Base-by-base conservation (phyloP, 1,284 basidiomycete genomes). In the Vanrija sp. region DNA sequence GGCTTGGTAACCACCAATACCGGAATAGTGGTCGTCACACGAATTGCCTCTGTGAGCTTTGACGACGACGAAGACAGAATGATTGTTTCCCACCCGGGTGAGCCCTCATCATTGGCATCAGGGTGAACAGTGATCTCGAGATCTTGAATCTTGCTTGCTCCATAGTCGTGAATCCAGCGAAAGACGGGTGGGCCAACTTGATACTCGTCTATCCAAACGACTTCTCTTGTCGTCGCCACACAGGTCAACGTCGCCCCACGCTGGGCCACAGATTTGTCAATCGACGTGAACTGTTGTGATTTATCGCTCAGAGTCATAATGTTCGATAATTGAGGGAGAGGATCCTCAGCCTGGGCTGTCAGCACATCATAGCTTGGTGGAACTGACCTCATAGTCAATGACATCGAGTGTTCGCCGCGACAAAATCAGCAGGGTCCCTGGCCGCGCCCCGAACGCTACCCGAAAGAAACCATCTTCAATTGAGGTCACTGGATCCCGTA, bases 171-270 rank as follows among this genome's bases (percentile, higher is more conserved):
- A n/a, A 38, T 61, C 65, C 68, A 72, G 21, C 61, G 65, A 16
- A 71, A 25, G 0, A 48, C 50, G 1, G 61, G 34, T 7, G 38
- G 18, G 2, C 15, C 61, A 9, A 23, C 23, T 4, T 52, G 60
- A 1, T 12, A 26, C 21, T 71, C 69, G 26, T 70, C 68, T 14
- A 72, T 29, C 72, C 70, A 74, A 1, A 72, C 44, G 6, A 73
- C 48, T 42, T 70, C 64, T 18, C 61, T 54, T 6, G 64, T 68
- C 1, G 72, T 72, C 10, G 46, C 51, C 2, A 67, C n/a, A 19
- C 60, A 62, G 0, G 62, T 67, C 15, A 60, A 60, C 0, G 25
- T 38, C 1, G 61, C 56, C 3, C 45, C 28, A 1, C 70, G 54
- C 6, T 46, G 34, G 3, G 52, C 14, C 6, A 67, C 64, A 0